Evolutionary conservation across 441 rosid species (phyloP).

Genomic region (Isatis lusitanica): DNA sequence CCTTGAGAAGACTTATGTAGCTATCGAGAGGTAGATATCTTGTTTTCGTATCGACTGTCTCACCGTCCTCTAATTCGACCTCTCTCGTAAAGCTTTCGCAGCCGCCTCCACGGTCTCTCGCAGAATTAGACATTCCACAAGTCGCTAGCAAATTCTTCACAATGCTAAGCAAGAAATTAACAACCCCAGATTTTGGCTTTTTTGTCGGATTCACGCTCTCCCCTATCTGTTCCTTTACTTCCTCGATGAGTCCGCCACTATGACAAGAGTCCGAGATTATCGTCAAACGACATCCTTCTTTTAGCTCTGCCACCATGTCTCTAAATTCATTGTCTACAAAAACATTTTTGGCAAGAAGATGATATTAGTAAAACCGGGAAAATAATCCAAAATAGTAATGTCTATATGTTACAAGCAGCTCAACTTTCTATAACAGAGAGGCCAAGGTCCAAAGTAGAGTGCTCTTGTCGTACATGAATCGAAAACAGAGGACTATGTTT

Average conservation of each 20-base stretch:
- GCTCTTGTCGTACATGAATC: not conserved
- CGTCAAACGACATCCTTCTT: conserved; percentile 57
- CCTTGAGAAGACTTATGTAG: conserved; percentile 65
- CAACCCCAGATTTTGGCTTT: conserved; percentile 25
- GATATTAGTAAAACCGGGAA: not conserved
- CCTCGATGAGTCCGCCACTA: conserved; percentile 87
- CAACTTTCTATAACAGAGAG: not conserved
- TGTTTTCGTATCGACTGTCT: conserved; percentile 39
- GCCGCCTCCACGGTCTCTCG: not conserved
- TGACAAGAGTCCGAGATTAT: conserved; percentile 86
- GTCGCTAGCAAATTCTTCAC: conserved; percentile 16
- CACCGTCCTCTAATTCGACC: conserved; percentile 25
- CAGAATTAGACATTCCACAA: conserved; percentile 21
- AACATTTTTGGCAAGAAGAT: not conserved
- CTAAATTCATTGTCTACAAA: conserved; percentile 73
- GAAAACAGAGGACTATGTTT: not conserved
- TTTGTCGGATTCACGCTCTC: conserved; percentile 45
- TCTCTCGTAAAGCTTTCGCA: not conserved
- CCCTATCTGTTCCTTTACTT: conserved; percentile 85
- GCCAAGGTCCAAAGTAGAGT: not conserved
- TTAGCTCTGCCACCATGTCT: conserved; percentile 62
- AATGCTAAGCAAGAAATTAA: conserved; percentile 38
- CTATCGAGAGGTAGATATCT: conserved; percentile 69
- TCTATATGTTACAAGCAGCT: no score
- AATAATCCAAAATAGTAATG: not conserved